Evolutionary conservation across 305 asterid genomes (phyloP).

Genomic region (Fraxinus xanthoxyloides): DNA sequence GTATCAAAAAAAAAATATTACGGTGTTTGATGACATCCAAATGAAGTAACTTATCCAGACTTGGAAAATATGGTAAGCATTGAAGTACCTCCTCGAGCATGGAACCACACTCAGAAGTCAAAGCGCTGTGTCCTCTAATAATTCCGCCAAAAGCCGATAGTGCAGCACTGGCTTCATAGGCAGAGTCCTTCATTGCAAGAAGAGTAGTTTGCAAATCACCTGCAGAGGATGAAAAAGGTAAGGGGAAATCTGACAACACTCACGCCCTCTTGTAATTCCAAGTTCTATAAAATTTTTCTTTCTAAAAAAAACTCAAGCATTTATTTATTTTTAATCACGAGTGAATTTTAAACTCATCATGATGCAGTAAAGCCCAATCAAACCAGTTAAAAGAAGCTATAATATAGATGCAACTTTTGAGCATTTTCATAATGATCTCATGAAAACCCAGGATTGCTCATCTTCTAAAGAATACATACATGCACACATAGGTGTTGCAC

Average conservation of each 20-base stretch:
- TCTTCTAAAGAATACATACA: background rate
- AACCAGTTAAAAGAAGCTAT: conserved; percentile 12
- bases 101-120: conserved; percentile 99
- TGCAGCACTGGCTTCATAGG: conserved; percentile 74
- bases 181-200: conserved; percentile 86
- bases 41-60: background rate
- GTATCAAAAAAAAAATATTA: conserved; percentile 11
- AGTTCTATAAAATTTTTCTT: background rate
- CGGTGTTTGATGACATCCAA: conserved; percentile 1
- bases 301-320: background rate
- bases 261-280: conserved; percentile 18
- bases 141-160: conserved; percentile 74
- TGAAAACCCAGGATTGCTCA: conserved; percentile 19
- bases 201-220: conserved; percentile 91
- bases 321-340: background rate
- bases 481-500: background rate
- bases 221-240: conserved; percentile 36
- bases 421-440: conserved; percentile 17
- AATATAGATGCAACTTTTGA: conserved; percentile 11
- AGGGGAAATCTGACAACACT: conserved; percentile 18
- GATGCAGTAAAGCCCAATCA: conserved; percentile 12
- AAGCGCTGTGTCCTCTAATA: conserved; percentile 80
- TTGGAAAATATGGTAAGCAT: conserved; percentile 19
- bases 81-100: conserved; percentile 94
- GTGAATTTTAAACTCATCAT: background rate